Evolutionary conservation across 768 basidiomycete species (phyloP), one percentile per base, ranked within the genome.

Genomic region (Lactarius vividus): DNA sequence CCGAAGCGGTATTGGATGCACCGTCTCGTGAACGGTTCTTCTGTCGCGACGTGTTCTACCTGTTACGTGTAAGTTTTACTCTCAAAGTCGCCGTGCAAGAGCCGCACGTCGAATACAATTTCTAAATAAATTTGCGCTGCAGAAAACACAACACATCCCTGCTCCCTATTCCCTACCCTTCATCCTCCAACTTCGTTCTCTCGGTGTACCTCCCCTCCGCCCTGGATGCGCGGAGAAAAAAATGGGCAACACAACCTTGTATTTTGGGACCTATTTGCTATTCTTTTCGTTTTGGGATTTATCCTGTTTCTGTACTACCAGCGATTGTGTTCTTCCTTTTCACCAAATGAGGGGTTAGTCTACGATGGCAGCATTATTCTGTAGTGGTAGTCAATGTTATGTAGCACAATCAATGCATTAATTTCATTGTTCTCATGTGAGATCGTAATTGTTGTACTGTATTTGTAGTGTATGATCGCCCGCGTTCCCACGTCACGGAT

Each of bases 401-500:
- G 54, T 55, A 55, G 54, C 54, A 55, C 29, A 31, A 28, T 7
- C 52, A 53, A 53, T n/a, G 52, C 52, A n/a, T 44, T 44, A 44
- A 28, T 26, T 26, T 52, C 49, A 52, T 10, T 49, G 23, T 10
- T 18, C 40, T 18, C 6, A 6, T 1, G 40, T 40, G 39, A 18
- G 39, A 18, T 18, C 39, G 39, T 40, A 40, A 40, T 16, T 39
- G 13, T 13, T 16, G 39, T 40, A 18, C 16, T 40, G 39, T 40
- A 16, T n/a, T n/a, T n/a, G n/a, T n/a, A n/a, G n/a, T 6, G 31
- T 31, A 31, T 31, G 31, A 31, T 31, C 31, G 31, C 31, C 31
- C 31, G 31, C 31, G 31, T 31, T 31, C 31, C 31, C 31, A 31
- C 31, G 31, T 31, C 35, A 35, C 35, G 35, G 35, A 11, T 35